These are phyloP conservation scores for Phytophthora hybrid DNA, from an alignment of 352 stramenopile genomes.

Conservation along the genomic window DNA sequence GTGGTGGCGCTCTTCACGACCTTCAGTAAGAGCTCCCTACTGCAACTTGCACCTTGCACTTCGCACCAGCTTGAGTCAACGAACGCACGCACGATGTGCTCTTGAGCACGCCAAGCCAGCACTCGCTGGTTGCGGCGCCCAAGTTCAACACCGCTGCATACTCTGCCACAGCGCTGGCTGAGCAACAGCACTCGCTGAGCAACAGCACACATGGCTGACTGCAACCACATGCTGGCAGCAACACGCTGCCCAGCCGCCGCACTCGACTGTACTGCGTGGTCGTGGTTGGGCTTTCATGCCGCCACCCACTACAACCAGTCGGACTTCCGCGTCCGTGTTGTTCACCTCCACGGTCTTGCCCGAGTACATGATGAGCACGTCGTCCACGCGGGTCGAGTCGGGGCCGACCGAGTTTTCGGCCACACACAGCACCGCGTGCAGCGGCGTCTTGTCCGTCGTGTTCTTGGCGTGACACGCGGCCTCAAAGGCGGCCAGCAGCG, in stretches of 20 bases:
- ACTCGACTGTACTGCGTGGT: conserved; percentile 25
- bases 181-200: not conserved
- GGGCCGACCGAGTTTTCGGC: too few relatives aligned
- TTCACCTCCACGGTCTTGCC: too few relatives aligned
- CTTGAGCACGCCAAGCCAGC: not conserved
- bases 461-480: too few relatives aligned
- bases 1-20: conserved; percentile 1
- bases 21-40: not conserved
- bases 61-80: not conserved
- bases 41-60: conserved; percentile 1
- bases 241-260: not conserved
- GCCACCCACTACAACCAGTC: conserved; percentile 33
- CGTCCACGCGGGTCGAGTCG: too few relatives aligned
- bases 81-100: conserved; percentile 1
- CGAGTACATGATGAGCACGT: too few relatives aligned
- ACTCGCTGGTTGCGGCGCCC: not conserved
- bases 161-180: not conserved
- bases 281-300: conserved; percentile 15
- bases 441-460: too few relatives aligned
- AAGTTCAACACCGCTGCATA: conserved; percentile 7
- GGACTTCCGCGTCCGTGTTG: too few relatives aligned
- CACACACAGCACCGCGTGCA: too few relatives aligned
- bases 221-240: conserved; percentile 13
- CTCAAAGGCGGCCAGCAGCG: too few relatives aligned
- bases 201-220: conserved; percentile 7